Base-by-base conservation (phyloP, 2,329 filamentous ascomycete species). In the Hypoxylon sp. region DNA sequence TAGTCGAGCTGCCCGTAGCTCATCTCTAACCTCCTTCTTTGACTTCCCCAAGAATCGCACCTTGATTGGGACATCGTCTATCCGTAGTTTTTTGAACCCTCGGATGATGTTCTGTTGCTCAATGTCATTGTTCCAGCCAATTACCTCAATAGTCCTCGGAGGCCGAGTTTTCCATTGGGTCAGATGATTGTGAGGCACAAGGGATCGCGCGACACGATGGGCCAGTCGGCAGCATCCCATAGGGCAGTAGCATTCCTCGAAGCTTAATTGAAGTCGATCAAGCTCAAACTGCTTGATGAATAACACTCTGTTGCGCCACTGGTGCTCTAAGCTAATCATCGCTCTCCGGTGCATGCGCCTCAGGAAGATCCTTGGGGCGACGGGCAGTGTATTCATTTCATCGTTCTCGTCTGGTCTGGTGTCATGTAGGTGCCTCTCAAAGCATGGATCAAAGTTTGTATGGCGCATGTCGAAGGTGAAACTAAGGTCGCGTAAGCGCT, bases 161-260 rank as follows among this genome's bases (percentile, higher is more conserved):
- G 9, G 25, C 2, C 12, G 11, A 9, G 4, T 2, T 12, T 27
- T 8, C 25, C 5, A 29, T 34, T 14, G 32, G 12, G 12, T 14
- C 2, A 11, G 2, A 3, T 8, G 8, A 32, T 32, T 11, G 3
- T 3, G 3, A 12, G 12, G 9, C 4, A 14, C 14, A n/a, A 57
- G 11, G 21, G n/a, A 3, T 4, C 21, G 14, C 23, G 46, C 1
- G 6, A 30, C 46, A 2, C 9, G 6, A 5, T 19, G 14, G 5
- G 57, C 37, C 11, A 65, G 5, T 9, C 62, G 21, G 32, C 62
- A 61, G 27, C 56, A 65, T 6, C 62, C 56, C n/a, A 52, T 41
- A 2, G 56, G 34, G 39, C 62, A 65, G 11, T 56, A 47, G 47
- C 56, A 56, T 8, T 57, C 46, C 16, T 55, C 45, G 9, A 65